Evolutionary conservation across 441 rosid species (phyloP).

Genomic region (Melastoma candidum): DNA sequence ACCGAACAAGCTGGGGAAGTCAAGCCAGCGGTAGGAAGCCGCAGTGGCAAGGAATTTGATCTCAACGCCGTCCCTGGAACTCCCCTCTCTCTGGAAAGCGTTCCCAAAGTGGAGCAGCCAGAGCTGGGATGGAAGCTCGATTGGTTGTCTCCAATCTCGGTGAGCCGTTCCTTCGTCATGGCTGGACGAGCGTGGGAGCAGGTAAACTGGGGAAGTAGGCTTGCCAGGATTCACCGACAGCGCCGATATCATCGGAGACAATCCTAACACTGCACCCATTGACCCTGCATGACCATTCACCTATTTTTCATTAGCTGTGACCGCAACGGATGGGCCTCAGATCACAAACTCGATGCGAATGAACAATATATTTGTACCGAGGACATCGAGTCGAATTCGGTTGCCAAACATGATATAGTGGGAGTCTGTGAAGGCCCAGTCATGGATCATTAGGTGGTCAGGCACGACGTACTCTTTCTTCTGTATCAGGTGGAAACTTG

Average conservation of each 20-base stretch:
- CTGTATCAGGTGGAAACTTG: slow-evolving; percentile 41
- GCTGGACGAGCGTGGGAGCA: slow-evolving; percentile 55
- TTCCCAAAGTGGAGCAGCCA: slow-evolving; percentile 80
- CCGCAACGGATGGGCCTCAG: background rate
- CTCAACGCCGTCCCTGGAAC: slow-evolving; percentile 32
- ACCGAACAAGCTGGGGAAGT: slow-evolving; percentile 71
- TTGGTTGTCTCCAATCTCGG: slow-evolving; percentile 67
- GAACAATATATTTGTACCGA: slow-evolving; percentile 27
- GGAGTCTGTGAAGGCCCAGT: slow-evolving; percentile 83
- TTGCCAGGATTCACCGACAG: slow-evolving; percentile 68
- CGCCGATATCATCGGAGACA: slow-evolving; percentile 82
- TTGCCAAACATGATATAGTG: slow-evolving; percentile 70
- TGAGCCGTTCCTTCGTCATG: slow-evolving; percentile 3
- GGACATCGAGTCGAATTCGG: slow-evolving; percentile 56
- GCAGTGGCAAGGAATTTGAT: slow-evolving; percentile 49
- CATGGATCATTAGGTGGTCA: slow-evolving; percentile 86
- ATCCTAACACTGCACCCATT: slow-evolving; percentile 56
- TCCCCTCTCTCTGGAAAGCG: slow-evolving; percentile 39
- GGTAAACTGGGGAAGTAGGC: slow-evolving; percentile 57
- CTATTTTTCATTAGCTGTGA: background rate
- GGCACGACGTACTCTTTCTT: slow-evolving; percentile 48
- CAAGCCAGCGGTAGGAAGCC: slow-evolving; percentile 83
- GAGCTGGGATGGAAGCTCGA: slow-evolving; percentile 57
- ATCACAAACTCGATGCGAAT: no score
- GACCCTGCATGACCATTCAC: slow-evolving; percentile 42